Evolutionary conservation across 2,329 filamentous ascomycete species (phyloP), one percentile per base, ranked within the genome.

Genomic region (Cladosporium sp.): DNA sequence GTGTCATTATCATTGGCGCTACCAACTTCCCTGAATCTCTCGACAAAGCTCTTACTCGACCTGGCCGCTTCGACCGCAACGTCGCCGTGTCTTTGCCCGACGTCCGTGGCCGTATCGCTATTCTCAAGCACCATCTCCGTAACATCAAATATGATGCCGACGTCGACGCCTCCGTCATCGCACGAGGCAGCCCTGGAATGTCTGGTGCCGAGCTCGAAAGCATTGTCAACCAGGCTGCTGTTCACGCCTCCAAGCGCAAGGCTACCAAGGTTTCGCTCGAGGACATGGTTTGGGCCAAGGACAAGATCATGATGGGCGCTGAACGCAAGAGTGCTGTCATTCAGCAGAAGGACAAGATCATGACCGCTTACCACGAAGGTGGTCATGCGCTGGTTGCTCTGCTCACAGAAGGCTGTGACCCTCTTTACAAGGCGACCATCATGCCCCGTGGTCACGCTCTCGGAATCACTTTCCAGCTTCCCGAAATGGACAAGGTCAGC

Each of bases 191-290:
- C 15, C 89, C 92, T 64, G 95, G 95, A 12, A 93, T 96, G 74
- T 98, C 94, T 59, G 95, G 95, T 71, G 95, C 95, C 24, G 95
- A 99, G 73, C 85, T 99, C 14, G 95, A 98, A 80, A 99, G 97
- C 77, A 88, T 99, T 72, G 91, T 97, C 75, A 99, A 99, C 79
- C 92, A 97, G 77, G 95, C 95, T 36, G 95, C 95, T 26, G 90
- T 99, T 52, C 92, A 91, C 74, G 95, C 95, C n/a, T 96, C 92
- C 74, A 92, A 95, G 77, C 86, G 91, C 71, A 95, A 93, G 80
- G 86, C 90, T 47, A 84, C 83, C 67, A 86, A 89, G 55, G 92
- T 99, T 63, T 86, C 86, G 14, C 90, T 92, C 78, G 80, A 85
- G 38, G 93, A 98, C 75, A 89, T 98, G 70, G 93, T 97, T 72